A percentile compares a stretch with the other conserved stretches of the same genome.
Evolutionary conservation across 2,329 filamentous ascomycete species (phyloP).

Genomic region (Penicillium psychrosexuale): DNA sequence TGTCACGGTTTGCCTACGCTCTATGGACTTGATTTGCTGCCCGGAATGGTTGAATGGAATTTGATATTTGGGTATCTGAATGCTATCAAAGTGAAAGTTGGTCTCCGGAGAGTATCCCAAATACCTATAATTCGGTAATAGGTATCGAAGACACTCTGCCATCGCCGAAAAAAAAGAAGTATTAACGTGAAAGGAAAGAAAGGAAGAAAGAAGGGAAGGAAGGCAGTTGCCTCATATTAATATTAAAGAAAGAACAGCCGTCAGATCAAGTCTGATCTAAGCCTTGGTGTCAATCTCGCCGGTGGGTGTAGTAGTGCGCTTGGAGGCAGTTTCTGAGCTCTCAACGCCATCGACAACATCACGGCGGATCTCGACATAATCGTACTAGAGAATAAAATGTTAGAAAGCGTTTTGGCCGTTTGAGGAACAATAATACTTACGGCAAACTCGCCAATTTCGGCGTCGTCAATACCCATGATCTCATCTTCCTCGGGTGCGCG

Average conservation of each 20-base stretch:
- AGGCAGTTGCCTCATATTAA: not conserved
- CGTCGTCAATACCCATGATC: slow-evolving; percentile 80
- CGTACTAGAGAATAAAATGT: slow-evolving; percentile 55
- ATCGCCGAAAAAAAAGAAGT: not conserved
- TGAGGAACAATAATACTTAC: slow-evolving; percentile 40
- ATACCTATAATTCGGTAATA: not conserved
- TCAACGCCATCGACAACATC: slow-evolving; percentile 57
- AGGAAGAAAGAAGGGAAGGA: not conserved
- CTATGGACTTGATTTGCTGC: not conserved
- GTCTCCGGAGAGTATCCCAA: not conserved
- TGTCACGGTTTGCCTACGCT: not conserved
- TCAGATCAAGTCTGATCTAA: slow-evolving; percentile 7
- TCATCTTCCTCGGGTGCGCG: slow-evolving; percentile 75
- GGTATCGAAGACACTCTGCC: not conserved
- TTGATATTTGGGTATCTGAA: slow-evolving; percentile 15
- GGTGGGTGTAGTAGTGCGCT: slow-evolving; percentile 30
- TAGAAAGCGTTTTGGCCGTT: not conserved
- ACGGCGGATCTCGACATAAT: slow-evolving; percentile 80
- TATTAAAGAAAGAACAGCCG: slow-evolving; percentile 8
- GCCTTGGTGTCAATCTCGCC: slow-evolving; percentile 28
- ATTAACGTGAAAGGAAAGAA: not conserved
- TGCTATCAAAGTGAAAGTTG: not conserved
- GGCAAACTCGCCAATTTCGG: slow-evolving; percentile 91
- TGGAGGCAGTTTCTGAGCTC: slow-evolving; percentile 25
- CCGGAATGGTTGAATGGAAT: not conserved